Conservation (phyloP, 225 moss, liverwort and hornwort species). For the Sphagnum tenellum region DNA sequence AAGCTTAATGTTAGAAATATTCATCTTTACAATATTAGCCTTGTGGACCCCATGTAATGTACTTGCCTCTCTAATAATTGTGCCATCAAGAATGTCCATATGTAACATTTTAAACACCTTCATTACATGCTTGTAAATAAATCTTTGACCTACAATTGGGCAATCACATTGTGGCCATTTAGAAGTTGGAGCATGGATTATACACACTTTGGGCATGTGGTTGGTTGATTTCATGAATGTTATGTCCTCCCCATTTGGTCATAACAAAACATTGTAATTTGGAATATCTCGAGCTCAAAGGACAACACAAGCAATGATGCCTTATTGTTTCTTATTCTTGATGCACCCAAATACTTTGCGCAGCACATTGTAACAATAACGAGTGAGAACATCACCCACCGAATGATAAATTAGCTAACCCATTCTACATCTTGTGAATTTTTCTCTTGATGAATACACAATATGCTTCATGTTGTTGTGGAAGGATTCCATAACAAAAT, state of each 20-base stretch:
- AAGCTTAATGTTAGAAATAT: too few species aligned
- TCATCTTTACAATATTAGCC: too few species aligned
- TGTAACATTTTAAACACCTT: background rate
- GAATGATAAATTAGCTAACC: background rate
- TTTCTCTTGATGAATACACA: background rate
- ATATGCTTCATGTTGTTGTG: too few species aligned
- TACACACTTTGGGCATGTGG: background rate
- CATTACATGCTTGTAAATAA: background rate
- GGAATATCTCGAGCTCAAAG: background rate
- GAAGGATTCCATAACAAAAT: too few species aligned
- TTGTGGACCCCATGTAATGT: background rate
- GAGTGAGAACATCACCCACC: background rate
- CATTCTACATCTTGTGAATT: background rate
- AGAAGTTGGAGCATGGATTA: background rate
- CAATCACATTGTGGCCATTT: background rate
- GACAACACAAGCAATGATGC: background rate
- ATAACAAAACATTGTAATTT: background rate
- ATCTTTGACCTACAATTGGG: background rate
- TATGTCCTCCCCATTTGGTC: background rate
- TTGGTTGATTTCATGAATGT: background rate
- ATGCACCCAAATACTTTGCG: background rate
- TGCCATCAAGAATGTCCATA: background rate
- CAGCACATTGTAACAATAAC: background rate
- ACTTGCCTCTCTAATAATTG: background rate
- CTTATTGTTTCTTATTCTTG: background rate